These are phyloP conservation scores for Saccharum hybrid DNA, from an alignment of 202 grass and related monocot species.

Conservation along the genomic window DNA sequence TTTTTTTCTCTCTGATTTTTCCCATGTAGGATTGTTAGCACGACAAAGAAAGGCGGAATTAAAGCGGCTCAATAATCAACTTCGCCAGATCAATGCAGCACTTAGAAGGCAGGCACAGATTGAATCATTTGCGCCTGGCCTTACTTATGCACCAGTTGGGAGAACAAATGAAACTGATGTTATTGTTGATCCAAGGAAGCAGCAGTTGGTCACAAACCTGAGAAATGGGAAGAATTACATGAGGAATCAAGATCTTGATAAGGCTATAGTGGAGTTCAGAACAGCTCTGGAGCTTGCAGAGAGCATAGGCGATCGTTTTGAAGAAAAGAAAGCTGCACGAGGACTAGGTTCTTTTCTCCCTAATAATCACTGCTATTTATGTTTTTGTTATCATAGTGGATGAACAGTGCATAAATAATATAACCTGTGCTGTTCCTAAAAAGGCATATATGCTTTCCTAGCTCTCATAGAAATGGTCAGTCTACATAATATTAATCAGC, in stretches of 20 bases:
- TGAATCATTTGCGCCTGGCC: slow-evolving; percentile 72
- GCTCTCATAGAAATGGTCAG: neutral
- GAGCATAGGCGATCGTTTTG: slow-evolving; percentile 65
- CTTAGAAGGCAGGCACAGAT: slow-evolving; percentile 77
- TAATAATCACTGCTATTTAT: slow-evolving; percentile 13
- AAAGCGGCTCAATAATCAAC: slow-evolving; percentile 65
- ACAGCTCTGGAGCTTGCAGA: slow-evolving; percentile 67
- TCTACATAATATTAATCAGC: slow-evolving; percentile 5
- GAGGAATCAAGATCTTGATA: slow-evolving; percentile 62
- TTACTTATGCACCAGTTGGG: slow-evolving; percentile 65
- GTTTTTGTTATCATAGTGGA: slow-evolving; percentile 5
- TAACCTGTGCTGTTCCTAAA: neutral
- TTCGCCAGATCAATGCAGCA: slow-evolving; percentile 64
- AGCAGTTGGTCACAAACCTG: slow-evolving; percentile 54
- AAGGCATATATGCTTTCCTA: neutral
- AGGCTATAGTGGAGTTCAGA: slow-evolving; percentile 57
- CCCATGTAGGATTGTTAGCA: slow-evolving; percentile 58
- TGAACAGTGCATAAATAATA: neutral
- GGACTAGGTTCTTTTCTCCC: slow-evolving; percentile 64
- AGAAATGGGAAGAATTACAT: slow-evolving; percentile 64
- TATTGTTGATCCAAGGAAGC: slow-evolving; percentile 71
- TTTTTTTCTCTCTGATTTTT: neutral
- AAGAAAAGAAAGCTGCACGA: slow-evolving; percentile 79
- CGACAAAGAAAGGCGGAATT: slow-evolving; percentile 66
- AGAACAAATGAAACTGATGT: slow-evolving; percentile 59